Conservation (phyloP, 164 flowering plant genomes). For the Dillenia turbinata region DNA sequence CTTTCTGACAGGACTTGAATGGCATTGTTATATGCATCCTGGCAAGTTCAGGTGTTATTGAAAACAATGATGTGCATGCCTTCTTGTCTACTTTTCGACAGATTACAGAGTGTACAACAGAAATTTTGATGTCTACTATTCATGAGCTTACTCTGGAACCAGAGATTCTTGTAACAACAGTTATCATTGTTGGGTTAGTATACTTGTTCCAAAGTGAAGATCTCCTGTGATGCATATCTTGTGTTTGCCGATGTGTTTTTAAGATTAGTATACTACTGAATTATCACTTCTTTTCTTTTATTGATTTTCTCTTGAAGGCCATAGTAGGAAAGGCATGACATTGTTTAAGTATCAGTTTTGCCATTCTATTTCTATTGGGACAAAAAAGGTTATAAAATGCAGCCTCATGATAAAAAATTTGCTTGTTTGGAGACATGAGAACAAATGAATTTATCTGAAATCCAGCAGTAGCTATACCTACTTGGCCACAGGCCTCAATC, state of each 20-base stretch:
- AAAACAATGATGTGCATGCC: slow-evolving; percentile 29
- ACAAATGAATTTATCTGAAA: too few relatives aligned
- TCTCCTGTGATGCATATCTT: background rate
- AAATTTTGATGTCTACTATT: slow-evolving; percentile 46
- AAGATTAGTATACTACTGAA: too few relatives aligned
- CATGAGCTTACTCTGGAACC: slow-evolving; percentile 68
- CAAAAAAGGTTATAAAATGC: too few relatives aligned
- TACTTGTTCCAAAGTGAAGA: background rate
- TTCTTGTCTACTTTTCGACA: slow-evolving; percentile 55
- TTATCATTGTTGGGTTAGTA: slow-evolving; percentile 61
- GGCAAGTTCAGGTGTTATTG: slow-evolving; percentile 40
- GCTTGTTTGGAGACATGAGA: too few relatives aligned
- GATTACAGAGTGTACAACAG: slow-evolving; percentile 39
- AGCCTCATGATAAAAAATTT: too few relatives aligned
- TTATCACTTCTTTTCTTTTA: too few relatives aligned
- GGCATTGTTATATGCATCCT: slow-evolving; percentile 59
- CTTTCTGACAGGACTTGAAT: slow-evolving; percentile 41
- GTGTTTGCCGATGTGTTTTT: background rate
- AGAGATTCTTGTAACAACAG: slow-evolving; percentile 55
- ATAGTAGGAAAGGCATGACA: too few relatives aligned
- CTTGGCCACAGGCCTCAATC: too few relatives aligned
- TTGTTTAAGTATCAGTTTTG: too few relatives aligned
- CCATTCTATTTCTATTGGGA: too few relatives aligned
- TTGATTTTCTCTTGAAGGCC: too few relatives aligned
- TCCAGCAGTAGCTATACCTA: too few relatives aligned